Evolutionary conservation across 2,329 filamentous ascomycete genomes (phyloP), one percentile per base, ranked within the genome.

Genomic region (Pseudomassariella vexata): DNA sequence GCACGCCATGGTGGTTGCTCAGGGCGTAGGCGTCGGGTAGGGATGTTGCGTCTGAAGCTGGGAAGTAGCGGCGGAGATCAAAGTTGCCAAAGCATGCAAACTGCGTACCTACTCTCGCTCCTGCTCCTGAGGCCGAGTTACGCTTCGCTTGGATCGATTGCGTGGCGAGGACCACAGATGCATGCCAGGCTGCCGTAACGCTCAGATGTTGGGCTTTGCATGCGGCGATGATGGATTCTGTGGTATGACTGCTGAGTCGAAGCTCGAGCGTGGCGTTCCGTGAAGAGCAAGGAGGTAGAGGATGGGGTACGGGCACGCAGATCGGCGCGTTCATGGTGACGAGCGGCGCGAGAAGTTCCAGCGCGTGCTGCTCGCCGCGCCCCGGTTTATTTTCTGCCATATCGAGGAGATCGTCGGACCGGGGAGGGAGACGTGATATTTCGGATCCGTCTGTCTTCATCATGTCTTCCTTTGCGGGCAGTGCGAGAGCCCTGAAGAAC

Each of bases 1-100:
- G 27, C 9, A 38, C 28, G n/a, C 32, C 21, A 23, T 38, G 36
- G 32, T 38, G 36, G 28, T 38, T 38, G 20, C 32, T 35, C 19
- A 38, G 28, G 6, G 32, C n/a, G 11, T 38, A 22, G 9, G 19
- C 17, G 19, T 35, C 36, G 10, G 32, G 11, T 6, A 22, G 6
- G 14, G 12, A 9, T 10, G 20, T 15, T 15, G 24, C 19, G 9
- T 16, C 22, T 17, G 28, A 18, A 6, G 19, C 32, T 5, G 36
- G 36, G 32, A 38, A 38, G 18, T 38, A 38, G 21, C 36, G 36
- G 14, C 36, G 36, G 17, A 38, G 32, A 22, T 38, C 36, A 21
- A 38, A 38, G 28, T 38, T 38, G 12, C 36, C 36, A 35, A 35
- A 38, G 10, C 26, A 30, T 12, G 32, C 36, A 22, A 38, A 38